Conservation (phyloP, 1,139 yeast species). For the Hemisphaericaspora xylanilytica region DNA sequence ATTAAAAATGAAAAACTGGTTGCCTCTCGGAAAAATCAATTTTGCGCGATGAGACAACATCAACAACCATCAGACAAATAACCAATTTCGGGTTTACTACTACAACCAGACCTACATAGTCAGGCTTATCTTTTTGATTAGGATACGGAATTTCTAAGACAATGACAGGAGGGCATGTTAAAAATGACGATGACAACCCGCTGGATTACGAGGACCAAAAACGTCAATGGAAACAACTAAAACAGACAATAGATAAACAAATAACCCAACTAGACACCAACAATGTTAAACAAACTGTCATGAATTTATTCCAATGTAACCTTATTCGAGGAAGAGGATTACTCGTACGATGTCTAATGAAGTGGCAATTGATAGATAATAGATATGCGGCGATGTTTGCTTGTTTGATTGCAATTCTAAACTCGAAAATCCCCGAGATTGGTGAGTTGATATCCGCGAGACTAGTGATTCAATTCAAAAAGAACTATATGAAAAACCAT, state of each 20-base stretch:
- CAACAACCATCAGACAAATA: neutral
- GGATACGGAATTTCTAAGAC: neutral
- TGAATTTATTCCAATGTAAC: constrained; percentile 53
- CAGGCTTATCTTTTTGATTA: no score
- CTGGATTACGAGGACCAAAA: constrained; percentile 31
- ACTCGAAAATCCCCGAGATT: constrained; percentile 66
- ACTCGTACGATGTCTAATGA: constrained; percentile 55
- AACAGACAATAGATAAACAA: constrained; percentile 45
- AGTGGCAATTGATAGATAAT: constrained; percentile 43
- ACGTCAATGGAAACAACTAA: constrained; percentile 54
- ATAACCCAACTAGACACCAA: constrained; percentile 44
- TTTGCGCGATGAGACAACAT: neutral
- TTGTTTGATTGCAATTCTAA: constrained; percentile 56
- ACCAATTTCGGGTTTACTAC: no score
- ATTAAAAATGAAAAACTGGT: no score
- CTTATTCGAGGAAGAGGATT: constrained; percentile 61
- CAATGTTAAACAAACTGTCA: constrained; percentile 49
- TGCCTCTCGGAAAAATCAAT: no score
- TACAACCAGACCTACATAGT: no score
- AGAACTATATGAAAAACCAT: constrained; percentile 50
- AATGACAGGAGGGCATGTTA: neutral
- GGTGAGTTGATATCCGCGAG: constrained; percentile 60
- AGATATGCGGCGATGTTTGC: constrained; percentile 52
- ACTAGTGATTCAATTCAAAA: constrained; percentile 58
- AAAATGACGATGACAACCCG: neutral